phyloP scores from a whole-genome alignment of 768 basidiomycete species.

The Hygrophoropsis aurantiaca region DNA sequence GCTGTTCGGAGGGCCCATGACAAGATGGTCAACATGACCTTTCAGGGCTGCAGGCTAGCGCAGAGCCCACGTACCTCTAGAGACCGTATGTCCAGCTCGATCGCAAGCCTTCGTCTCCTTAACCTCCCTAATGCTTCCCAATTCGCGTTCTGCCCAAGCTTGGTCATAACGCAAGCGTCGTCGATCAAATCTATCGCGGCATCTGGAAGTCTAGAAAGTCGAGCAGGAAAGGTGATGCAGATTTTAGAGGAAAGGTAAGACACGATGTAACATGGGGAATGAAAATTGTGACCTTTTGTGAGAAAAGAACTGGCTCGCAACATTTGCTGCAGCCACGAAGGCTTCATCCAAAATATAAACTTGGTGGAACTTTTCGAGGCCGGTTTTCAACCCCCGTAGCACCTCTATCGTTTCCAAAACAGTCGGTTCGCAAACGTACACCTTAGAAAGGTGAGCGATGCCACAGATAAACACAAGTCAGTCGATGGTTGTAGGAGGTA shows the following conservation, averaged over 20 bases:
- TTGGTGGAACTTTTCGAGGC: conserved; percentile 4
- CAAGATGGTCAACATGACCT: too few species aligned
- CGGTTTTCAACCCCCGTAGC: conserved; percentile 2
- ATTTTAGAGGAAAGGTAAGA: too few species aligned
- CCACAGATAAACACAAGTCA: too few species aligned
- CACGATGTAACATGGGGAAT: too few species aligned
- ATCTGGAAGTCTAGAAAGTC: conserved; percentile 5
- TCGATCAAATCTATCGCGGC: conserved; percentile 6
- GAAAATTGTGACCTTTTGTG: conserved; percentile 5
- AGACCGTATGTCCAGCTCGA: conserved; percentile 6
- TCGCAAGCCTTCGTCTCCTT: conserved; percentile 1
- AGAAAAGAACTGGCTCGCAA: conserved; percentile 7
- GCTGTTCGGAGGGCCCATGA: not conserved
- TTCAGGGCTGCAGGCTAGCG: too few species aligned
- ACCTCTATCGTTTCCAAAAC: conserved; percentile 3
- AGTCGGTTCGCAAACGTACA: conserved; percentile 4
- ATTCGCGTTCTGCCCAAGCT: not conserved
- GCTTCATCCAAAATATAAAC: conserved; percentile 4
- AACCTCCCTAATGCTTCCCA: conserved; percentile 6
- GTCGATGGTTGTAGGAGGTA: too few species aligned
- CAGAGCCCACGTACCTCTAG: not conserved
- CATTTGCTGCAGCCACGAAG: conserved; percentile 1
- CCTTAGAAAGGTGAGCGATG: not conserved
- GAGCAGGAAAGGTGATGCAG: not conserved
- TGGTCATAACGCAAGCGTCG: conserved; percentile 3